Conservation (phyloP, 257 asterid species). For the Vinca minor region DNA sequence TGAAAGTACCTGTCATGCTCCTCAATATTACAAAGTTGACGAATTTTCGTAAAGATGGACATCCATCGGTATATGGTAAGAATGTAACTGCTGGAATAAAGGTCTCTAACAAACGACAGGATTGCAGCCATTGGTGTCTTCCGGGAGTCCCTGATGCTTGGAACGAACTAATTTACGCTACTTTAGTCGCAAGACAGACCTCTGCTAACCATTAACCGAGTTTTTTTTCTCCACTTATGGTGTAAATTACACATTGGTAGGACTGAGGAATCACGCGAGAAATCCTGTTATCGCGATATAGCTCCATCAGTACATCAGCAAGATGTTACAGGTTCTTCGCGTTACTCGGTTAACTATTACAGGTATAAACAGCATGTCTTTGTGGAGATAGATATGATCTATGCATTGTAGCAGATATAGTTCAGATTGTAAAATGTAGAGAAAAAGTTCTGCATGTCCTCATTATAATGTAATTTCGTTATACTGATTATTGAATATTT, state of each 20-base stretch:
- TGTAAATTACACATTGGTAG: background rate
- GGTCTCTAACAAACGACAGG: constrained; percentile 68
- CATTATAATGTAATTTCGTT: too few relatives aligned
- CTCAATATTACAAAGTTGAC: constrained; percentile 68
- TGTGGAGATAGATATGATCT: background rate
- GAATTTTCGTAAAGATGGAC: constrained; percentile 88
- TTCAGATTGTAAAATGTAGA: background rate
- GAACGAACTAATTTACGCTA: constrained; percentile 87
- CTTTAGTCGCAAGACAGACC: constrained; percentile 37
- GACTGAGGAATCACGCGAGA: background rate
- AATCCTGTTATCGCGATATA: background rate
- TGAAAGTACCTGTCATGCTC: constrained; percentile 47
- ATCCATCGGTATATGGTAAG: constrained; percentile 83
- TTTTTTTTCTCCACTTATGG: background rate
- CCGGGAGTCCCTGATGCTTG: constrained; percentile 96
- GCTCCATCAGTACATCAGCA: background rate
- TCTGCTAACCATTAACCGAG: constrained; percentile 17
- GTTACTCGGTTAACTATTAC: background rate
- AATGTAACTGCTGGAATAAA: constrained; percentile 38
- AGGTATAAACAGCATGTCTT: background rate
- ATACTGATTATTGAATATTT: too few relatives aligned
- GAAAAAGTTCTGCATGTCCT: background rate
- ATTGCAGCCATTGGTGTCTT: constrained; percentile 99
- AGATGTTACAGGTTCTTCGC: background rate
- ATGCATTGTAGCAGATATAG: background rate